Conservation (phyloP, 257 asterid genomes). For the Ballota nigra region DNA sequence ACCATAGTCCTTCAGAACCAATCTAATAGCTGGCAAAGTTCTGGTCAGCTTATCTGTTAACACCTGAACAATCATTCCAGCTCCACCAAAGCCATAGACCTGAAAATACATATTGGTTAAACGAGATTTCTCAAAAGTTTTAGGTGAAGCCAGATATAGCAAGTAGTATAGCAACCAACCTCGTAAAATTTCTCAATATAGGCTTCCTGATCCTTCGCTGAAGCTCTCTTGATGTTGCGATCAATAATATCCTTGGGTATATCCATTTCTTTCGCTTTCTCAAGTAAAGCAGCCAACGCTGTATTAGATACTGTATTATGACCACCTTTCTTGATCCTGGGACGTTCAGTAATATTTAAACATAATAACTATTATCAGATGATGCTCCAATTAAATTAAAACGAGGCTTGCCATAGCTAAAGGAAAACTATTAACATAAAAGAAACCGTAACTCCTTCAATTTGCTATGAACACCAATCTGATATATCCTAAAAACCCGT, state of each 20-base stretch:
- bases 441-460: background rate
- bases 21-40: constrained; percentile 74
- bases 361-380: background rate
- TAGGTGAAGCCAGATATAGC: constrained; percentile 3
- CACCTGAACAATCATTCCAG: constrained; percentile 78
- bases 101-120: constrained; percentile 21
- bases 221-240: constrained; percentile 85
- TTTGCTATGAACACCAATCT: background rate
- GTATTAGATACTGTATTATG: constrained; percentile 68
- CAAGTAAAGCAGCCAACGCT: constrained; percentile 72
- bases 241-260: constrained; percentile 83
- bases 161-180: constrained; percentile 37
- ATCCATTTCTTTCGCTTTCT: constrained; percentile 91
- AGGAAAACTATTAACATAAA: background rate
- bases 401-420: background rate
- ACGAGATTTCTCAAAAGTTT: constrained; percentile 10
- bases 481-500: background rate
- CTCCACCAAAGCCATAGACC: constrained; percentile 96
- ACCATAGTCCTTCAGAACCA: constrained; percentile 69
- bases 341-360: constrained; percentile 11
- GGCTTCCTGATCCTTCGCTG: constrained; percentile 89
- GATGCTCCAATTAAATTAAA: background rate
- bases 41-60: constrained; percentile 82
- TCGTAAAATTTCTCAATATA: constrained; percentile 83
- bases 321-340: constrained; percentile 90